Conservation (phyloP, 2,329 filamentous ascomycete genomes). For the Cordyceps cicadae region DNA sequence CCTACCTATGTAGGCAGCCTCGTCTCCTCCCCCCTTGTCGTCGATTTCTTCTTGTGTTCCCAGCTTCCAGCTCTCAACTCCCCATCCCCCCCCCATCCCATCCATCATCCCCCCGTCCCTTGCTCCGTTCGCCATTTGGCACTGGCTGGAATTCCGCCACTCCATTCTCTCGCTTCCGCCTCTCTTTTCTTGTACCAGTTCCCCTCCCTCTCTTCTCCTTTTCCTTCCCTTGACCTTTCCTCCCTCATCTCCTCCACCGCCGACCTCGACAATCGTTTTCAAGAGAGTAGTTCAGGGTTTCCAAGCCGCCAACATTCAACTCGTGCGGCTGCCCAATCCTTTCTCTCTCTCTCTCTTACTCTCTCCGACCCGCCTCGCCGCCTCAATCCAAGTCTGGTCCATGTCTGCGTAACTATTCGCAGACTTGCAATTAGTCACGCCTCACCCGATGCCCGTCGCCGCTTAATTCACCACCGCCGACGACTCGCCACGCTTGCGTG, state of each 20-base stretch:
- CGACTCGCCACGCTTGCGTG: constrained; percentile 7
- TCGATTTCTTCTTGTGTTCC: not conserved
- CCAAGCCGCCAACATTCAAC: not conserved
- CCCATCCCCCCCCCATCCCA: not conserved
- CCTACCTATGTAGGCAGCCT: no score
- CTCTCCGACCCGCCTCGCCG: not conserved
- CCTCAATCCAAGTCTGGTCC: not conserved
- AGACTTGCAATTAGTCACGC: not conserved
- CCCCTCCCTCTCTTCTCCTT: not conserved
- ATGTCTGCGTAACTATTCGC: constrained; percentile 10
- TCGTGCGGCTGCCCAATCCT: not conserved
- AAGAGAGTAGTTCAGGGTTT: constrained; percentile 3
- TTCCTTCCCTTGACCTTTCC: not conserved
- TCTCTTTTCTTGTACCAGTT: constrained; percentile 1
- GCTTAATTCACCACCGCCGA: not conserved
- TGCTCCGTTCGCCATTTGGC: not conserved
- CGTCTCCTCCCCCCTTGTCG: not conserved
- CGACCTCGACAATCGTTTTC: constrained; percentile 4
- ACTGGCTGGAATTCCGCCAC: not conserved
- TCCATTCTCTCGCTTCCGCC: constrained; percentile 1
- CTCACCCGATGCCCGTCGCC: constrained; percentile 2
- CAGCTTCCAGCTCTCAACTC: not conserved
- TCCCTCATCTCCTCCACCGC: constrained; percentile 1
- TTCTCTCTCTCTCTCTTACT: not conserved
- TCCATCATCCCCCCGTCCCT: not conserved